A percentile compares a stretch with the other conserved stretches of the same genome.
Evolutionary conservation across 768 basidiomycete species (phyloP).

Genomic region (Tricholoma saponaceum): DNA sequence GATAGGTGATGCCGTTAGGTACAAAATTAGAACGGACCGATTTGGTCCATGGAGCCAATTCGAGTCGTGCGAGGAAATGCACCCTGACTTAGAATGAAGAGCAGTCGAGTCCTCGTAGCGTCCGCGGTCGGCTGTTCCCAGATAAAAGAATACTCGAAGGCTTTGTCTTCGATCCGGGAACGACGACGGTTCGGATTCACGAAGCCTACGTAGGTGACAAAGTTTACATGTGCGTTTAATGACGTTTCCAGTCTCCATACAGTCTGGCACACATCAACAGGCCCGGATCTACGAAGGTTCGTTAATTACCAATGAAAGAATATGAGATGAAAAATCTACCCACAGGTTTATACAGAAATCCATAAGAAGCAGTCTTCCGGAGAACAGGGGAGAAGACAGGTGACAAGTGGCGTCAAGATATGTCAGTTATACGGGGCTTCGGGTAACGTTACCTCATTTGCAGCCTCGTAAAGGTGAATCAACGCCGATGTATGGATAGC

Average conservation of each 20-base stretch:
- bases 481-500: conserved; percentile 34
- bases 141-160: conserved; percentile 8
- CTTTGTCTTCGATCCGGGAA: conserved; percentile 6
- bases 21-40: background rate
- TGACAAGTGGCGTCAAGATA: conserved; percentile 41
- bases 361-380: conserved; percentile 18
- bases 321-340: conserved; percentile 2
- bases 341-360: conserved; percentile 4
- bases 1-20: background rate
- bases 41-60: background rate
- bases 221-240: conserved; percentile 2
- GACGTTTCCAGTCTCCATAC: conserved; percentile 8
- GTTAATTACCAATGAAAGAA: conserved; percentile 8
- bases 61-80: background rate
- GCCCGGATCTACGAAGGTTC: conserved; percentile 16
- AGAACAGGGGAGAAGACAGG: conserved; percentile 28
- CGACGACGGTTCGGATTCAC: background rate
- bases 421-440: conserved; percentile 39
- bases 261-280: conserved; percentile 9
- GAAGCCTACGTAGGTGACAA: background rate
- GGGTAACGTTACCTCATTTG: conserved; percentile 35
- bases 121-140: conserved; percentile 9
- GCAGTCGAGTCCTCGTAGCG: background rate
- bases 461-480: conserved; percentile 36
- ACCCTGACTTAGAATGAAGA: background rate